Conservation (phyloP, 805 yeast genomes). For the Barnettozyma sucrosica region DNA sequence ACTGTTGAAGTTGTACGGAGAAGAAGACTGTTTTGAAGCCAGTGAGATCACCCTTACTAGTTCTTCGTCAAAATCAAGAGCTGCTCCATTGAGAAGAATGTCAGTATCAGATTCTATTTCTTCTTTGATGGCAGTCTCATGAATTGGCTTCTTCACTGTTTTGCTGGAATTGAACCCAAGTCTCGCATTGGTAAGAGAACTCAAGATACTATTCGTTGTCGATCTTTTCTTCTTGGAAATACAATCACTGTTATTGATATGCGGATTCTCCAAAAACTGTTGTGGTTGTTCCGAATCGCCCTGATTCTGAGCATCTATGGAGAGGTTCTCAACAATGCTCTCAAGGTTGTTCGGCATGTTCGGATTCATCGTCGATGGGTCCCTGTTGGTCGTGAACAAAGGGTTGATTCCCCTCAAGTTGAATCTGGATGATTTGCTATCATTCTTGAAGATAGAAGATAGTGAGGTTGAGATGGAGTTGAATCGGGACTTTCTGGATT, state of each 20-base stretch:
- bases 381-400: slow-evolving; percentile 23
- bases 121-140: slow-evolving; percentile 10
- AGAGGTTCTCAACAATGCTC: slow-evolving; percentile 16
- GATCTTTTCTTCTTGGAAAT: slow-evolving; percentile 16
- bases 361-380: slow-evolving; percentile 11
- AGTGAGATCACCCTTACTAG: slow-evolving; percentile 20
- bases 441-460: slow-evolving; percentile 22
- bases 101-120: slow-evolving; percentile 4
- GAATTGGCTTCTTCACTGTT: slow-evolving; percentile 5
- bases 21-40: slow-evolving; percentile 21
- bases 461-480: slow-evolving; percentile 20
- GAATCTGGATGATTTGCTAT: slow-evolving; percentile 25
- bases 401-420: slow-evolving; percentile 32
- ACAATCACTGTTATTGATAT: slow-evolving; percentile 15
- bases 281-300: neutral
- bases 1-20: slow-evolving; percentile 19
- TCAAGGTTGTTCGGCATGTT: slow-evolving; percentile 12
- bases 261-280: slow-evolving; percentile 9
- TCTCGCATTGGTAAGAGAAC: slow-evolving; percentile 21
- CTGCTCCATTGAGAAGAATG: neutral
- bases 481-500: slow-evolving; percentile 20
- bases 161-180: slow-evolving; percentile 16
- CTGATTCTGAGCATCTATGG: slow-evolving; percentile 7
- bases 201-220: slow-evolving; percentile 17
- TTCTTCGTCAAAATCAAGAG: slow-evolving; percentile 20